These are phyloP conservation scores for Pleurotus eryngii DNA, from an alignment of 768 basidiomycete genomes.

Conservation along the genomic window DNA sequence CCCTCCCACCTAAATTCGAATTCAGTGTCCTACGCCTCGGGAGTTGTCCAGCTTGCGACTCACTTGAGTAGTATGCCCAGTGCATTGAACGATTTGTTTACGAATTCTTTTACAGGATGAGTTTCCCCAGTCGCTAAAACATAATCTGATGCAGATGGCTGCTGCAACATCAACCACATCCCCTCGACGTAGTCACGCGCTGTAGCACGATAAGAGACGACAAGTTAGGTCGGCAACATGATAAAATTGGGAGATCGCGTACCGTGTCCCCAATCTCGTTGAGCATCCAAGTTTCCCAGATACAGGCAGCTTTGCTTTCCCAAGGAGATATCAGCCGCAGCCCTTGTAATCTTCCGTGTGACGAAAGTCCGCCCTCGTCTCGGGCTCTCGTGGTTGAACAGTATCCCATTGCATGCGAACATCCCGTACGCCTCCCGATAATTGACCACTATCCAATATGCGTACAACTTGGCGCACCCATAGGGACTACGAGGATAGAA, in stretches of 20 bases:
- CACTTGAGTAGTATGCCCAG: conserved; percentile 69
- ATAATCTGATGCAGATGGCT: conserved; percentile 79
- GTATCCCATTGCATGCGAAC: conserved; percentile 94
- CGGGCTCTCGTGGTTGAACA: conserved; percentile 98
- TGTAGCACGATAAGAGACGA: conserved; percentile 19
- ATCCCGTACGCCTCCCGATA: conserved; percentile 95
- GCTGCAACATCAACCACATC: conserved; percentile 97
- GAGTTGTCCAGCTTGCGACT: conserved; percentile 15
- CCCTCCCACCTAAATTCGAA: conserved; percentile 63
- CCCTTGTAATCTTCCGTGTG: conserved; percentile 90
- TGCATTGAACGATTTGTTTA: conserved; percentile 78
- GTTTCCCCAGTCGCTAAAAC: conserved; percentile 97
- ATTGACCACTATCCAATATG: conserved; percentile 88
- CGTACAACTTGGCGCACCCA: conserved; percentile 92
- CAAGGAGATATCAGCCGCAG: conserved; percentile 86
- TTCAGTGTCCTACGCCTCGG: conserved; percentile 4
- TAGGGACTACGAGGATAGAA: conserved; percentile 99
- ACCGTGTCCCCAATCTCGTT: conserved; percentile 99
- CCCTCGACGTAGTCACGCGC: conserved; percentile 93
- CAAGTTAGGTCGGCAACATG: not conserved
- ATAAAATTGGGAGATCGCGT: conserved; percentile 13
- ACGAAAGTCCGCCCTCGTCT: conserved; percentile 94
- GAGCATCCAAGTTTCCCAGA: conserved; percentile 91
- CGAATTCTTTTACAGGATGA: conserved; percentile 90
- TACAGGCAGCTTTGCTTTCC: conserved; percentile 91